These are phyloP conservation scores for Cyclotella distinguenda DNA, from an alignment of 108 stramenopile genomes.

Conservation along the genomic window DNA sequence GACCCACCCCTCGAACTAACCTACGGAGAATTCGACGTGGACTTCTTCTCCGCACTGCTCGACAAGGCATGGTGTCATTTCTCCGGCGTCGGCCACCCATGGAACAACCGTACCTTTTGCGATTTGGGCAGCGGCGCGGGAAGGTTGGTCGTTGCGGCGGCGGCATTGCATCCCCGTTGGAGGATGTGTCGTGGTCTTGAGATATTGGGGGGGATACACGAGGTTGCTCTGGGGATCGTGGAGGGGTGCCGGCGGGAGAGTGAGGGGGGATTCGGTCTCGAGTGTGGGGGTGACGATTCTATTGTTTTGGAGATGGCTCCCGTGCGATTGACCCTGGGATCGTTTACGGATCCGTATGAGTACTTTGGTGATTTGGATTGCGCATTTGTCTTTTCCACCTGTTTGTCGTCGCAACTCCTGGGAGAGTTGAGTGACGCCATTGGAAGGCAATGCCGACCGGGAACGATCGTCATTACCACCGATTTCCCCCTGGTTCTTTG, in stretches of 20 bases:
- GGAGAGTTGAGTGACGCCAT: constrained; percentile 56
- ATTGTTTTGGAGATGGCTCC: constrained; percentile 52
- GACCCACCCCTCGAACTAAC: constrained; percentile 69
- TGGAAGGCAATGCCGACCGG: constrained; percentile 71
- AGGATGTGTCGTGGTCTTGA: constrained; percentile 68
- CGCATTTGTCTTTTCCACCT: constrained; percentile 76
- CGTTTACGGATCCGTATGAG: constrained; percentile 70
- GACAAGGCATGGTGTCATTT: constrained; percentile 48
- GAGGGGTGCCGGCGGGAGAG: constrained; percentile 18
- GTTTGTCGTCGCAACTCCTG: constrained; percentile 52
- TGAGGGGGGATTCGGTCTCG: too few species aligned
- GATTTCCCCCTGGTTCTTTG: constrained; percentile 58
- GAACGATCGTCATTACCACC: constrained; percentile 78
- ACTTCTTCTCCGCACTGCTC: constrained; percentile 66
- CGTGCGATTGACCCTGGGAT: constrained; percentile 62
- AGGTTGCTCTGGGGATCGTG: constrained; percentile 45
- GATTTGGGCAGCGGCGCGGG: constrained; percentile 84
- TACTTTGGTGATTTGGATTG: constrained; percentile 75
- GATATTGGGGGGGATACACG: constrained; percentile 60
- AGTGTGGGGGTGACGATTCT: constrained; percentile 7
- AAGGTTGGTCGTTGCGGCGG: constrained; percentile 70
- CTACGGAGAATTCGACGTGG: constrained; percentile 82
- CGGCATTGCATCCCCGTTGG: constrained; percentile 71
- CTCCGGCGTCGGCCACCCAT: constrained; percentile 6
- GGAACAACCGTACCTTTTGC: constrained; percentile 59